Percentiles rank a stretch among this genome's conserved stretches.
phyloP scores from a whole-genome alignment of 768 basidiomycete genomes.

The Gyrodon lividus region DNA sequence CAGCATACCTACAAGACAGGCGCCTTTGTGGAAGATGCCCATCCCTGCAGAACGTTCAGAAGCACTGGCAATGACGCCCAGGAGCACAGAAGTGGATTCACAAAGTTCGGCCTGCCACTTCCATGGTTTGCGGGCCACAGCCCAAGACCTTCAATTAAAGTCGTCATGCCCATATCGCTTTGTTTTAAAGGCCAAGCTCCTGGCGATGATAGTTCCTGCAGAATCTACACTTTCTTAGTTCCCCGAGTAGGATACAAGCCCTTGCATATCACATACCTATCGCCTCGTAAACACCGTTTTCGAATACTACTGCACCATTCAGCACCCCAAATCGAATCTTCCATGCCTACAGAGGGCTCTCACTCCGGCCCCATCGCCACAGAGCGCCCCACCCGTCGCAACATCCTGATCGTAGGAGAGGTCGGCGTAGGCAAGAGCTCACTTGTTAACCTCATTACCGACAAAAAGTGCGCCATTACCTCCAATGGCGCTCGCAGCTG shows the following conservation, averaged over 20 bases:
- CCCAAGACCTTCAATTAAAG: background rate
- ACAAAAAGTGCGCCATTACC: slow-evolving; percentile 22
- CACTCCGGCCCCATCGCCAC: slow-evolving; percentile 13
- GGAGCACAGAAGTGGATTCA: background rate
- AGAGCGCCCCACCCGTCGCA: slow-evolving; percentile 16
- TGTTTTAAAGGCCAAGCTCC: slow-evolving; percentile 7
- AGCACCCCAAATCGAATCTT: background rate
- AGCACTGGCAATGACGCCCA: background rate
- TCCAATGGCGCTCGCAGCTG: slow-evolving; percentile 34
- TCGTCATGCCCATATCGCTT: background rate
- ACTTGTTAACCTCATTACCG: slow-evolving; percentile 40
- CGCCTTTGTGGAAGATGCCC: background rate
- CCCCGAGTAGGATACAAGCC: background rate
- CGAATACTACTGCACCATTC: background rate
- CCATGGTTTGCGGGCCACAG: background rate
- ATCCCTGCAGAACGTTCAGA: background rate
- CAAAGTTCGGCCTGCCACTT: too few relatives aligned
- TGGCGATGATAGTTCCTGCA: background rate
- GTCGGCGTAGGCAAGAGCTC: slow-evolving; percentile 39
- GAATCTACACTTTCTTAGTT: background rate
- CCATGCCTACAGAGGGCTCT: slow-evolving; percentile 4
- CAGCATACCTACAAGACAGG: too few relatives aligned
- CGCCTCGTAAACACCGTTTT: background rate
- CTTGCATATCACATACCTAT: background rate
- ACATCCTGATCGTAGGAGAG: slow-evolving; percentile 29